Conservation (phyloP, 768 basidiomycete genomes). For the Naematelia encephala region DNA sequence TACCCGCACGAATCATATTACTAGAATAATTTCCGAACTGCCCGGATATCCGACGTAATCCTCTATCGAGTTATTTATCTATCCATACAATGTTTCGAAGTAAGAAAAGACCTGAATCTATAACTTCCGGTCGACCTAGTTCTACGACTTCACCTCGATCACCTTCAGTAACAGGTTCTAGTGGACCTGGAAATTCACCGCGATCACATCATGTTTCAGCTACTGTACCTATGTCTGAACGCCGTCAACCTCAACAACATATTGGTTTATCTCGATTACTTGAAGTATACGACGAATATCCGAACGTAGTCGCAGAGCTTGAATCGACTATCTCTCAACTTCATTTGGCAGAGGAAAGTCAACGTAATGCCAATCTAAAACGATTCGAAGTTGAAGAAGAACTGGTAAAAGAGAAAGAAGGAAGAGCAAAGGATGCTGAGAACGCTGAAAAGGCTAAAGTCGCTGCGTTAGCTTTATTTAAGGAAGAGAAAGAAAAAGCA, state of each 20-base stretch:
- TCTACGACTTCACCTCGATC: background rate
- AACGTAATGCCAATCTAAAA: background rate
- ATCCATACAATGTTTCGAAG: background rate
- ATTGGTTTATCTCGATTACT: background rate
- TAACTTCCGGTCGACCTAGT: background rate
- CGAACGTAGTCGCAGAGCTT: background rate
- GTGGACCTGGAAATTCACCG: background rate
- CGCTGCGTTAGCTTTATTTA: background rate
- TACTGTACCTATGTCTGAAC: background rate
- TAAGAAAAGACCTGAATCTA: background rate
- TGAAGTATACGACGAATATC: background rate
- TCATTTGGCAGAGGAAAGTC: background rate
- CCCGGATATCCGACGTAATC: too few species aligned
- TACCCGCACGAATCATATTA: too few species aligned
- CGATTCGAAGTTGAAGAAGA: background rate
- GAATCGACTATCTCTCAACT: background rate
- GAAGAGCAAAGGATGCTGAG: background rate
- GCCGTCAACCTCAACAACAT: background rate
- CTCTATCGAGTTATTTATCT: too few species aligned
- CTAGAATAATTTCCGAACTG: too few species aligned
- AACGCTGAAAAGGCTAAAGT: background rate
- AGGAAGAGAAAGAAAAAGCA: background rate
- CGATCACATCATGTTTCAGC: background rate
- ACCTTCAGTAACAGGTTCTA: background rate
- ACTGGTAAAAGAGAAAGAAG: background rate